These are phyloP conservation scores for Cronartium quercuum DNA, from an alignment of 1,284 basidiomycete genomes.

Conservation along the genomic window DNA sequence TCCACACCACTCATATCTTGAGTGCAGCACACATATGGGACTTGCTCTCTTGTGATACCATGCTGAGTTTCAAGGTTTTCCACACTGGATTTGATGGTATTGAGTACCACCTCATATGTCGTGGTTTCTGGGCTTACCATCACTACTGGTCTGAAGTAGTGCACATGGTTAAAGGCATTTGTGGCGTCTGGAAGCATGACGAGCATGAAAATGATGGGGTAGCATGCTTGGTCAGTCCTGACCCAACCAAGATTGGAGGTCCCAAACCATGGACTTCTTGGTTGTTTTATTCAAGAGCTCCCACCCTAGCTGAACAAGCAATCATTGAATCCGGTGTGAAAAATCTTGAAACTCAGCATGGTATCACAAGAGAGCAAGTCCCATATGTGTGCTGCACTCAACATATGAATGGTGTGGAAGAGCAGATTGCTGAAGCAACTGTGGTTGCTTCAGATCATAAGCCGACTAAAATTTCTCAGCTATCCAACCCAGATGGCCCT, in stretches of 20 bases:
- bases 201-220: background rate
- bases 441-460: too few species aligned
- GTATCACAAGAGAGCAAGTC: too few species aligned
- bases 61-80: background rate
- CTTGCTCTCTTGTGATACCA: background rate
- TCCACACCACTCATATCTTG: background rate
- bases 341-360: too few species aligned
- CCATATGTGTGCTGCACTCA: too few species aligned
- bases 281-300: slow-evolving; percentile 17
- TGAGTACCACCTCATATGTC: too few species aligned
- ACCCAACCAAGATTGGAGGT: background rate
- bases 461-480: too few species aligned
- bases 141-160: slow-evolving; percentile 1
- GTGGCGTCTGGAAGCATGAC: slow-evolving; percentile 1
- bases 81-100: background rate
- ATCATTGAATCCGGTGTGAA: too few species aligned
- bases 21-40: background rate
- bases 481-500: too few species aligned
- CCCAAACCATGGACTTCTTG: background rate
- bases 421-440: too few species aligned
- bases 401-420: too few species aligned
- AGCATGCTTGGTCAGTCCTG: background rate
- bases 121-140: background rate
- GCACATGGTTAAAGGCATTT: background rate
- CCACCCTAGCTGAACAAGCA: too few species aligned